Evolutionary conservation across 352 stramenopile species (phyloP), one percentile per base, ranked within the genome.

Genomic region (Hyaloperonospora arabidopsidis): DNA sequence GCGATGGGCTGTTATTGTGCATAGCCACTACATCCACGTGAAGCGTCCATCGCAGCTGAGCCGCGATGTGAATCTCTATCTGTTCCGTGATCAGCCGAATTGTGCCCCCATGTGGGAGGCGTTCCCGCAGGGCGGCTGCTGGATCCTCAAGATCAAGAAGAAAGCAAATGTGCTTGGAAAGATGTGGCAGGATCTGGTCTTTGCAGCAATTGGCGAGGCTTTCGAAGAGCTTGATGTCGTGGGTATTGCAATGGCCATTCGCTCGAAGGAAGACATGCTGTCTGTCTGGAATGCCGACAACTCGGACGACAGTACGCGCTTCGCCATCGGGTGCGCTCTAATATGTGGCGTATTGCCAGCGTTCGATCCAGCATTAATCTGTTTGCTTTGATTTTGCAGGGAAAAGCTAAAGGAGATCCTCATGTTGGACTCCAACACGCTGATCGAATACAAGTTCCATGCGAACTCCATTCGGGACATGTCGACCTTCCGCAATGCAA

Each of bases 381-480:
- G 34, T 47, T 5, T 29, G 25, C 17, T 45, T 48, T 38, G 10
- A 38, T 49, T 19, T 38, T 13, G 38, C 52, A 93, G 87, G 50
- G 87, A 97, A 66, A 95, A 94, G 67, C 84, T 97, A 46, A 96
- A 96, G 74, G 82, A 96, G 68, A 93, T 97, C 53, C 72, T 97
- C 45, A 94, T 95, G 77, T 75, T 97, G 36, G 89, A 97, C 68
- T 87, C 88, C 38, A 95, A 94, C 65, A 97, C 89, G 57, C 76
- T 97, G 53, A 94, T 97, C 52, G 89, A 97, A 73, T 97, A 97
- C 80, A 97, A 97, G 72, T 91, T 96, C 66, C 87, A 96, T 72
- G 72, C 87, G 29, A 89, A 94, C 67, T 93, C 81, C 65, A 93
- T 97, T 65, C 76, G 87, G 50, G 89, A 97, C 73, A 95, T 95